A percentile compares a stretch with the other conserved stretches of the same genome.
Evolutionary conservation across 768 basidiomycete genomes (phyloP).

Genomic region (Amanita rubescens): DNA sequence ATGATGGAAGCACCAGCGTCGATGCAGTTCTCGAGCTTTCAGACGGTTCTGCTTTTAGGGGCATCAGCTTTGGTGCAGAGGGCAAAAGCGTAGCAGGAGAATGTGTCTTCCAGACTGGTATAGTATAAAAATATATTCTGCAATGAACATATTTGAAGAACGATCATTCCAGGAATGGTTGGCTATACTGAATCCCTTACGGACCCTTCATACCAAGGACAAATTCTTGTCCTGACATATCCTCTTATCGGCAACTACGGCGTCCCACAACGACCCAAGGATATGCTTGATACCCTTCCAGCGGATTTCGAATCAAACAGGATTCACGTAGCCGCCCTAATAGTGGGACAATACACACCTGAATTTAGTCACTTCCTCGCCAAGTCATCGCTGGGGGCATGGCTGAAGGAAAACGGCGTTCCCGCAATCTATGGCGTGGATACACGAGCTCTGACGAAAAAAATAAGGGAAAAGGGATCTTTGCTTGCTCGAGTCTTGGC

Average conservation of each 20-base stretch:
- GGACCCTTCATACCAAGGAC: constrained; percentile 97
- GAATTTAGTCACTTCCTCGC: constrained; percentile 95
- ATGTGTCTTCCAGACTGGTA: constrained; percentile 99
- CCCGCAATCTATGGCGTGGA: constrained; percentile 96
- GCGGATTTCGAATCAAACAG: constrained; percentile 88
- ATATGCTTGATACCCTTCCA: constrained; percentile 49
- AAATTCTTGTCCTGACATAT: constrained; percentile 96
- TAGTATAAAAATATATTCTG: constrained; percentile 19
- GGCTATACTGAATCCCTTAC: constrained; percentile 98
- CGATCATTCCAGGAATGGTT: constrained; percentile 78
- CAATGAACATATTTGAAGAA: constrained; percentile 10
- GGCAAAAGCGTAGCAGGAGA: constrained; percentile 91
- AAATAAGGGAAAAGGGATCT: constrained; percentile 88
- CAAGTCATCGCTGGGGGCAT: constrained; percentile 74
- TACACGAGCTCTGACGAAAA: constrained; percentile 95
- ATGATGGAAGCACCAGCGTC: constrained; percentile 20
- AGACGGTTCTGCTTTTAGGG: constrained; percentile 83
- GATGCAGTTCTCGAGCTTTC: constrained; percentile 83
- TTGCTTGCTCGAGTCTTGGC: constrained; percentile 84
- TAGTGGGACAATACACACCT: constrained; percentile 90
- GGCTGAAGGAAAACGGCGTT: constrained; percentile 92
- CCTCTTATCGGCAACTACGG: constrained; percentile 97
- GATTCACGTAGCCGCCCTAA: constrained; percentile 87
- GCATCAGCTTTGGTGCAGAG: constrained; percentile 90
- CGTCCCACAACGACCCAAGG: constrained; percentile 63